Evolutionary conservation across 164 flowering plant species (phyloP), one percentile per base, ranked within the genome.

Genomic region (Kingdonia uniflora): DNA sequence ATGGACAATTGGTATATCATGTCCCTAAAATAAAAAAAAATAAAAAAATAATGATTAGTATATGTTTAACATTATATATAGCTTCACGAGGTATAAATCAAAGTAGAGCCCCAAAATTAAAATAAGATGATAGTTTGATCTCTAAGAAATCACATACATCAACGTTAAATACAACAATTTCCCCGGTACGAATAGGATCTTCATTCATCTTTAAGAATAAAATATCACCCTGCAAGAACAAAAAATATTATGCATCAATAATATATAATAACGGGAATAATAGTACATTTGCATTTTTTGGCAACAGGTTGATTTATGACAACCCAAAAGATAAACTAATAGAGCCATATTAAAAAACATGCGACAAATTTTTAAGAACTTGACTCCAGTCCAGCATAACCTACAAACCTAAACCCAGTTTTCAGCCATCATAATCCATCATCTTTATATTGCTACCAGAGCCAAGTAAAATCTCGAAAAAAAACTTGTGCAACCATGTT

Each of bases 1-100:
- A 60, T 87, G 95, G 16, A 87, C 95, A 59, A 87, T 84, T 54
- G 91, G 95, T 70, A 87, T 84, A 64, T 78, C 85, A 45, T 83
- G 84, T 11, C 91, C 95, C 89, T 84, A 71, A 26, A 56, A 51
- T 41, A 50, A 44, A 21, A 11, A 0, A 49, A 61, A 49, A 50
- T 24, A 14, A 4, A 25, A 14, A 39, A 55, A 29, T 2, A 11
- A 53, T 20, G 29, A 14, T 41, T 11, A 10, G 44, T 2, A 41
- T 14, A 41, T 0, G 1, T 10, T 41, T 41, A 41, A 10, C 17
- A 16, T 11, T 14, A 41, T 41, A 10, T 4, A 41, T 41, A 41
- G 44, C 44, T 16, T 41, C 17, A 41, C 4, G 4, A 41, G 4
- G 15, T 14, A 14, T 6, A 37, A 37, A 26, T 6, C 19, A 51